These are phyloP conservation scores for Salix caprea DNA, from an alignment of 345 rosid species.

Conservation along the genomic window DNA sequence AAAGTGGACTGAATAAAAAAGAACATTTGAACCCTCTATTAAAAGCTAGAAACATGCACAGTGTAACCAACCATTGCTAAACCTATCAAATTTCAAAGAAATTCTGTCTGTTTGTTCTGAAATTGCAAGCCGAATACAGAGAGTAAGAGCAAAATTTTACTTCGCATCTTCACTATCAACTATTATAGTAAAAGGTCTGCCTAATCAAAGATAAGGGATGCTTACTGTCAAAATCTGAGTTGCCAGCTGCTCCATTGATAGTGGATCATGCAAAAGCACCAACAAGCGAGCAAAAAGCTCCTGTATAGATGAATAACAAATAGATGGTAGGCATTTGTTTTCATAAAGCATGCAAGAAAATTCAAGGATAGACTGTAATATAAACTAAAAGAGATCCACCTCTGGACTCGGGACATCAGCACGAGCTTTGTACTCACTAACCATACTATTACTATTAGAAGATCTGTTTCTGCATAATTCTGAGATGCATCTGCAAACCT, in stretches of 20 bases:
- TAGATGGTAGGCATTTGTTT: slow-evolving; percentile 7
- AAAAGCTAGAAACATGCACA: neutral
- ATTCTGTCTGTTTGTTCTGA: neutral
- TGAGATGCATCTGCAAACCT: slow-evolving; percentile 97
- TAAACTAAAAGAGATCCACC: slow-evolving; percentile 37
- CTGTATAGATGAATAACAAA: slow-evolving; percentile 39
- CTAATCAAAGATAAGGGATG: slow-evolving; percentile 4
- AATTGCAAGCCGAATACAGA: neutral
- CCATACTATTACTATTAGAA: slow-evolving; percentile 51
- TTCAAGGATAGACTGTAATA: slow-evolving; percentile 14
- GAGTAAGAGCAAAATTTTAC: neutral
- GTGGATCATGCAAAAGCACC: slow-evolving; percentile 94
- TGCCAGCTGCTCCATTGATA: slow-evolving; percentile 79
- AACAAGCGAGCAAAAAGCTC: slow-evolving; percentile 89
- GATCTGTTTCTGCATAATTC: slow-evolving; percentile 71
- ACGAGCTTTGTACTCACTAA: slow-evolving; percentile 76
- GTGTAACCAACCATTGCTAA: slow-evolving; percentile 1
- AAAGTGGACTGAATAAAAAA: neutral
- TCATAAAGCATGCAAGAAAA: slow-evolving; percentile 6
- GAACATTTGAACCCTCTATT: neutral
- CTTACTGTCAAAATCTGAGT: slow-evolving; percentile 88
- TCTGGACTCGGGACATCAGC: slow-evolving; percentile 82
- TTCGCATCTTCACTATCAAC: neutral
- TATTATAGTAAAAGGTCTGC: neutral
- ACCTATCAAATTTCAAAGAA: neutral